Percentiles rank a stretch among this genome's conserved stretches.
These are phyloP conservation scores for Monilinia vaccinii-corymbosi DNA, from an alignment of 2,329 filamentous ascomycete species.

Conservation along the genomic window DNA sequence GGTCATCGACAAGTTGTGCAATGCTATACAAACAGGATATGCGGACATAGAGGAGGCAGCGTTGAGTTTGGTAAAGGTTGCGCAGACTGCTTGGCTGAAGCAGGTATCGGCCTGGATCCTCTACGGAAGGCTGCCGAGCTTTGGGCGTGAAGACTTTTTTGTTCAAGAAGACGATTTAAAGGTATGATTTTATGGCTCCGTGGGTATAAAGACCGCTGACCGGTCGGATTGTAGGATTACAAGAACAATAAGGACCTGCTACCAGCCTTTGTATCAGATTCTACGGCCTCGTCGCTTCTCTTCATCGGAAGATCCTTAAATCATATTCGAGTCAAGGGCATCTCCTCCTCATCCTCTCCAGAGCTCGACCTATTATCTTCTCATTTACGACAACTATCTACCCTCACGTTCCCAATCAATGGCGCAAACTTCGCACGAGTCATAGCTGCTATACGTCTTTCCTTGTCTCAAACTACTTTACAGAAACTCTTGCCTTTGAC, in stretches of 20 bases:
- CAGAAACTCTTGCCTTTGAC: conserved; percentile 72
- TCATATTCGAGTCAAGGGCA: conserved; percentile 58
- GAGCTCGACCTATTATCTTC: conserved; percentile 54
- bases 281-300: conserved; percentile 72
- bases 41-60: conserved; percentile 74
- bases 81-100: conserved; percentile 85
- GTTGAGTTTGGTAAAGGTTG: conserved; percentile 60
- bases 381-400: conserved; percentile 61
- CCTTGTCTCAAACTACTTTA: conserved; percentile 73
- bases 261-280: conserved; percentile 67
- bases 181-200: neutral
- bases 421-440: conserved; percentile 60
- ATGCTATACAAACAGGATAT: conserved; percentile 79
- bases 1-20: conserved; percentile 68
- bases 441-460: conserved; percentile 67
- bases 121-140: conserved; percentile 72
- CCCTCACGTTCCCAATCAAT: conserved; percentile 65
- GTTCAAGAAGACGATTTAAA: conserved; percentile 41
- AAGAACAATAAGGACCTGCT: conserved; percentile 50
- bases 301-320: conserved; percentile 88
- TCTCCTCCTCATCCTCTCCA: conserved; percentile 32
- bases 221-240: conserved; percentile 41
- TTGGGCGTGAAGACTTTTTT: conserved; percentile 81
- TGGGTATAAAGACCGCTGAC: neutral
- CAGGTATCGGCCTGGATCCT: conserved; percentile 86